Evolutionary conservation across 2,329 filamentous ascomycete species (phyloP).

Genomic region (Chaetomiaceae sp.): DNA sequence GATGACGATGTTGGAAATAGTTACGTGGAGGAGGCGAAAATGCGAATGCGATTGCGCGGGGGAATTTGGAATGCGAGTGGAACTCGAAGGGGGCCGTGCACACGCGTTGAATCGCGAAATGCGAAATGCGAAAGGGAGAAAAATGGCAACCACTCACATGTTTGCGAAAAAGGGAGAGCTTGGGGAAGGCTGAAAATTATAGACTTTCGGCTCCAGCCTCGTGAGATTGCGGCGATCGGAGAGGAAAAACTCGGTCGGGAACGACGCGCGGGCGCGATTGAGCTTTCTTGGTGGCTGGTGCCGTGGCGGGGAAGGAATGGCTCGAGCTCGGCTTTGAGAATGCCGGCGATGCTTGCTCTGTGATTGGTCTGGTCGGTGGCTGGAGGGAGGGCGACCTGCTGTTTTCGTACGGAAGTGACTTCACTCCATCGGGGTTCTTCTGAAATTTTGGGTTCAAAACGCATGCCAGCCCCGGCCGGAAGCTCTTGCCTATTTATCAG

Average conservation of each 20-base stretch:
- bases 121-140: conserved; percentile 32
- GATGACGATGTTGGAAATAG: conserved; percentile 5
- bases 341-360: background rate
- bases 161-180: conserved; percentile 22
- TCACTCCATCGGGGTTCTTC: conserved; percentile 19
- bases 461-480: conserved; percentile 33
- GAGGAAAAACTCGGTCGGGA: conserved; percentile 22
- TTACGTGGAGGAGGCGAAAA: conserved; percentile 10
- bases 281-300: conserved; percentile 3
- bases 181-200: conserved; percentile 30
- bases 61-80: conserved; percentile 13
- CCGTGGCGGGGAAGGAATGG: background rate
- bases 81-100: conserved; percentile 23
- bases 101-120: conserved; percentile 27
- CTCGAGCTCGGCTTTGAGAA: background rate
- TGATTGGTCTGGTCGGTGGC: conserved; percentile 18
- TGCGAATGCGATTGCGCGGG: conserved; percentile 7
- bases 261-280: background rate
- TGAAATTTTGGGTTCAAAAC: conserved; percentile 31
- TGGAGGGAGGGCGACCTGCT: conserved; percentile 5
- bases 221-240: conserved; percentile 20
- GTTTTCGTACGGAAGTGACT: conserved; percentile 12
- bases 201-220: conserved; percentile 28
- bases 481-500: conserved; percentile 37
- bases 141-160: conserved; percentile 27